Evolutionary conservation across 108 stramenopile genomes (phyloP).

Genomic region (Phaeodactylum tricornutum): DNA sequence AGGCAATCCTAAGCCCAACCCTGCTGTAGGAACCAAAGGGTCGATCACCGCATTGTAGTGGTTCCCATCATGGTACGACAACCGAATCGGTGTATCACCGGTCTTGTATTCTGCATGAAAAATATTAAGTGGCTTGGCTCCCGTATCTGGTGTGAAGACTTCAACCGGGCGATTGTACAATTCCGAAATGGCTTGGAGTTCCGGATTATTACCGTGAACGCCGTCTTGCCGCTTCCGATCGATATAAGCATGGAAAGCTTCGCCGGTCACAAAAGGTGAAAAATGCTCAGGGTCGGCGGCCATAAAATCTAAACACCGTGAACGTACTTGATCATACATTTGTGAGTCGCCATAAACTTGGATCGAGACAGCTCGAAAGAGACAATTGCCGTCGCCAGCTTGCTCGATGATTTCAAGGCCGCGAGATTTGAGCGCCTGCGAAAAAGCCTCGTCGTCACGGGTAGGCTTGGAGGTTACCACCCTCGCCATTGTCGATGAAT

Average conservation of each 20-base stretch:
- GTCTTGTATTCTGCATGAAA: conserved; percentile 71
- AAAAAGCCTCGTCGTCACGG: too few species aligned
- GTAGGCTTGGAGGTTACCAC: neutral
- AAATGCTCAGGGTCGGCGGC: conserved; percentile 17
- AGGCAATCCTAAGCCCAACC: conserved; percentile 68
- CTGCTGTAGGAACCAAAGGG: conserved; percentile 70
- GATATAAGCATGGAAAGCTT: conserved; percentile 66
- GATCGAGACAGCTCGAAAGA: conserved; percentile 89
- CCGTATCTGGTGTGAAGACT: conserved; percentile 70
- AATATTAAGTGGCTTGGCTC: conserved; percentile 65
- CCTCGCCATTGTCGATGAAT: neutral
- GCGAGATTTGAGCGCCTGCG: conserved; percentile 25
- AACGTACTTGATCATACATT: conserved; percentile 77
- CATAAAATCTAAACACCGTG: conserved; percentile 89
- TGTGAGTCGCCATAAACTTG: conserved; percentile 91
- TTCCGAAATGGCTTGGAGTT: conserved; percentile 94
- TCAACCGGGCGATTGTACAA: conserved; percentile 89
- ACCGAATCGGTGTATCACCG: conserved; percentile 59
- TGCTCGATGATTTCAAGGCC: conserved; percentile 57
- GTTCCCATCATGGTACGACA: conserved; percentile 76
- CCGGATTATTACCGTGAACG: conserved; percentile 94
- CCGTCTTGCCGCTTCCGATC: conserved; percentile 65
- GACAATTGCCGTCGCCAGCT: conserved; percentile 94
- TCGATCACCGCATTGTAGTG: conserved; percentile 83
- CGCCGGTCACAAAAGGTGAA: conserved; percentile 54